Percentiles rank a stretch among this genome's conserved stretches.
Conservation (phyloP, 805 yeast genomes). For the Monosporozyma servazzii region DNA sequence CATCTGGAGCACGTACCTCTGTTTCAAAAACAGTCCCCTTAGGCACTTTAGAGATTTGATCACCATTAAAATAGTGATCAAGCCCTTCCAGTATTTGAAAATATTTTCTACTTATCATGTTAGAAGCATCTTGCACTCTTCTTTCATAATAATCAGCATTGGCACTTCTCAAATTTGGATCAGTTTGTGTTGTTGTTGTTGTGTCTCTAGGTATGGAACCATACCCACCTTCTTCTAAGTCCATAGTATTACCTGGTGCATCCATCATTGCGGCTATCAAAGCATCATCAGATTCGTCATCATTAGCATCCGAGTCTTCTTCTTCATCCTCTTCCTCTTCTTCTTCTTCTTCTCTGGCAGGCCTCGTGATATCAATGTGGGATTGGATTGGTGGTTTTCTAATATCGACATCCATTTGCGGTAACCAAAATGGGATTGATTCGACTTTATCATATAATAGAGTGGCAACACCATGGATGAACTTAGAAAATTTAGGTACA, state of each 20-base stretch:
- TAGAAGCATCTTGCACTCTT: slow-evolving; percentile 15
- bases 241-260: slow-evolving; percentile 50
- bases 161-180: slow-evolving; percentile 13
- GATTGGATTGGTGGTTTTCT: slow-evolving; percentile 60
- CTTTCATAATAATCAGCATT: slow-evolving; percentile 27
- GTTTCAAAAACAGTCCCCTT: slow-evolving; percentile 55
- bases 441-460: slow-evolving; percentile 74
- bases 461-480: slow-evolving; percentile 94
- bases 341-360: slow-evolving; percentile 16
- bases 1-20: slow-evolving; percentile 66
- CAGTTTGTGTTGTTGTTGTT: slow-evolving; percentile 5
- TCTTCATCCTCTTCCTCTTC: slow-evolving; percentile 24
- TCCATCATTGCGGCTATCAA: slow-evolving; percentile 22
- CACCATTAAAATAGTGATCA: slow-evolving; percentile 44
- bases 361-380: slow-evolving; percentile 38
- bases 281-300: slow-evolving; percentile 31
- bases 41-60: slow-evolving; percentile 46
- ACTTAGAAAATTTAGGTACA: slow-evolving; percentile 94
- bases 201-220: slow-evolving; percentile 27
- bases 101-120: slow-evolving; percentile 15
- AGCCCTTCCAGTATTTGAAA: slow-evolving; percentile 16
- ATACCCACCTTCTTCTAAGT: slow-evolving; percentile 60
- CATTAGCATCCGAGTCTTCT: slow-evolving; percentile 29
- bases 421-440: slow-evolving; percentile 92
- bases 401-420: slow-evolving; percentile 94